Base-by-base conservation (phyloP, 129 eudicot genomes). In the sunflower (Helianthus annuus) region DNA sequence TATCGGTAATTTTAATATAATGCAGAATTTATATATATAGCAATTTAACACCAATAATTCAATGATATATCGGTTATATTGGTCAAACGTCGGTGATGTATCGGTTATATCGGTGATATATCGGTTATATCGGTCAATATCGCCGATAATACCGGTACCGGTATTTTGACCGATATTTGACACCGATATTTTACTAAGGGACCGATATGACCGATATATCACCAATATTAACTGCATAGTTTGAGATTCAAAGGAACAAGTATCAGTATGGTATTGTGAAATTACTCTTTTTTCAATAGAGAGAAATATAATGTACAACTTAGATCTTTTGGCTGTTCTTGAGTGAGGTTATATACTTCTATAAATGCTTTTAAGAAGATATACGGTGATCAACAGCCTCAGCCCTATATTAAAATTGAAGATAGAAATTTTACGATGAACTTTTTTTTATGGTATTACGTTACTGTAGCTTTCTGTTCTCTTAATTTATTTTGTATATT, bases 221-320 rank as follows among this genome's bases (percentile, higher is more conserved):
- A n/a, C n/a, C n/a, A n/a, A n/a, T n/a, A n/a, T n/a, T n/a, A n/a
- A n/a, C n/a, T n/a, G n/a, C n/a, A n/a, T n/a, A n/a, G 34, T 74
- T 42, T 66, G 44, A 32, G 61, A 44, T 55, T 42, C 73, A 75
- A 66, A 44, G 29, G 19, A 61, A 64, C 16, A 51, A 29, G 19
- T 72, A 53, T 13, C 52, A 24, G 17, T 64, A 42, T 44, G 11
- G 54, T 52, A 44, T 74, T 62, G 40, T 64, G 78, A 39, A 73
- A 55, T 17, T 48, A 19, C 48, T 73, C 16, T 66, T 73, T 49
- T 2, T 32, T 36, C 13, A n/a, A 60, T 14, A 22, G 24, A 62
- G 67, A 14, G 48, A 62, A 62, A 34, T 13, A 14, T 34, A 62
- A 7, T 36, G 67, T 24, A 54, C 11, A 59, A 12, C 65, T 29